Base-by-base conservation (phyloP, 768 basidiomycete genomes). In the Lyophyllum shimeji region DNA sequence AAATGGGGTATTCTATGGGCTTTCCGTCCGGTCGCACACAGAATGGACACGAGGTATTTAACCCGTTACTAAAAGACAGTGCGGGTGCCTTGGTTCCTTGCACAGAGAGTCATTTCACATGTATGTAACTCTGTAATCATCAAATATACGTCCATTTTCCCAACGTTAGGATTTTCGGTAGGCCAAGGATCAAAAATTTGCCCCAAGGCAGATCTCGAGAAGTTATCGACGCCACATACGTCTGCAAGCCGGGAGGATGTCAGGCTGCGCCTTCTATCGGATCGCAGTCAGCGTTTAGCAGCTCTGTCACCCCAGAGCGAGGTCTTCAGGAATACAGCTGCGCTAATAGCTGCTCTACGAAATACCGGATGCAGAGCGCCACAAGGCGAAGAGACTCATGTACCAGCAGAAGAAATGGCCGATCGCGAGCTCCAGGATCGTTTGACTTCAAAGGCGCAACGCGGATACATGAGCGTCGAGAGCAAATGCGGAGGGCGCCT, bases 141-240 rank as follows among this genome's bases (percentile, higher is more conserved):
- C 39, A 5, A 40, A 18, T 40, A 40, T 7, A 40, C 18, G 3
- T 18, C 39, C 15, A n/a, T 40, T 40, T 40, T 40, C n/a, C n/a
- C 39, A 18, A 40, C 9, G 17, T 40, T 40, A 40, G 31, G 25
- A 34, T 33, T 43, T 52, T 47, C 42, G 7, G 25, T 37, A 63
- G 62, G 59, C 45, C 60, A 60, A 57, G 62, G 62, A 31, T 56
- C 40, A 39, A 63, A 63, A 50, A 52, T 56, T n/a, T 63, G 62
- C 47, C 57, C 62, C 21, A 33, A 56, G 5, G 44, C 51, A 20
- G 51, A 58, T 46, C 13, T 53, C 6, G 51, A 58, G 7, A 13
- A 33, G 20, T 21, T 60, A 39, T 53, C 23, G 13, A 43, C n/a
- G 34, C 45, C 48, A 9, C 62, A 63, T 33, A 52, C 39, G 4